A percentile compares a stretch with the other conserved stretches of the same genome.
These are phyloP conservation scores for Rhytidiadelphus loreus DNA, from an alignment of 225 moss, liverwort and hornwort genomes.

Conservation along the genomic window DNA sequence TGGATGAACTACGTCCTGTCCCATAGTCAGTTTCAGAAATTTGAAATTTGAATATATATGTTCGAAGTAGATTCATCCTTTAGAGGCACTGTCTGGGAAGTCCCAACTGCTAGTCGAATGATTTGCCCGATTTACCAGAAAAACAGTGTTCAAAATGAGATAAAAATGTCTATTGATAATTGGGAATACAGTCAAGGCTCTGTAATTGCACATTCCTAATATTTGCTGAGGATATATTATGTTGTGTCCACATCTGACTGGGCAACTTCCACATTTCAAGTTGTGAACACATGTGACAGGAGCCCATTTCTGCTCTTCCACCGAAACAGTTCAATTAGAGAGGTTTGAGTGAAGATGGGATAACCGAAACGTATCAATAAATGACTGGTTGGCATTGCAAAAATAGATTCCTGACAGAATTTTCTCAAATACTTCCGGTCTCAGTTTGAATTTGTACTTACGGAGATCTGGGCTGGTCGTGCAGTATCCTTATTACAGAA, in stretches of 20 bases:
- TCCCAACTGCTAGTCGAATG: neutral
- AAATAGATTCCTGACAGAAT: too few species aligned
- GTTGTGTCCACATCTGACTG: neutral
- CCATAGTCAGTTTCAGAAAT: neutral
- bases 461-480: neutral
- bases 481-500: constrained; percentile 70
- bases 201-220: neutral
- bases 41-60: neutral
- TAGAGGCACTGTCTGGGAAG: neutral
- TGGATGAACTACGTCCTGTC: neutral
- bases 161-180: neutral
- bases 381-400: neutral
- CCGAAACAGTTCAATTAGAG: too few species aligned
- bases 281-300: neutral
- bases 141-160: neutral
- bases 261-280: neutral
- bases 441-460: neutral
- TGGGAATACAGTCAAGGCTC: neutral
- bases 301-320: neutral
- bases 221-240: neutral
- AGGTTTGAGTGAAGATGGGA: too few species aligned
- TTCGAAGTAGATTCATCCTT: neutral
- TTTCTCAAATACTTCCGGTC: neutral
- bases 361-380: too few species aligned
- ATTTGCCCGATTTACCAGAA: neutral